Conservation (phyloP, 306 rosid species). For the Arachis stenosperma region DNA sequence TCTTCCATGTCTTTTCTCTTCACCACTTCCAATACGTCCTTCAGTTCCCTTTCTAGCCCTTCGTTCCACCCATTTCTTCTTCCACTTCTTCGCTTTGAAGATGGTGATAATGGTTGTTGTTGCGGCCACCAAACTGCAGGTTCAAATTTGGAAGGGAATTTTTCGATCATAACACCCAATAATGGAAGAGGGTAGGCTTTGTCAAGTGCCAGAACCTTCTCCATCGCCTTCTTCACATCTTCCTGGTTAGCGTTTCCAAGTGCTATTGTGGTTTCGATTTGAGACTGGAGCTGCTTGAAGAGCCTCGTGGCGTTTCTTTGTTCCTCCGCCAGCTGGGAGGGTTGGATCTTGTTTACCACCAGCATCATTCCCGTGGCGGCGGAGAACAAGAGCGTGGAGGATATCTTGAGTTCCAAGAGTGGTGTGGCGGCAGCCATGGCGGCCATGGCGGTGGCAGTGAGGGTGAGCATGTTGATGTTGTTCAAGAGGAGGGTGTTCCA, state of each 20-base stretch:
- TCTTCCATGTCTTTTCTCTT: constrained; percentile 74
- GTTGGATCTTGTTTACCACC: constrained; percentile 76
- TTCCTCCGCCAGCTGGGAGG: constrained; percentile 89
- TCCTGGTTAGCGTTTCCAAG: constrained; percentile 36
- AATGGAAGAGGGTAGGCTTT: constrained; percentile 87
- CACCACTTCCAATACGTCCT: constrained; percentile 56
- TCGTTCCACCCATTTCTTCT: constrained; percentile 69
- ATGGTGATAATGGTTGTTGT: not conserved
- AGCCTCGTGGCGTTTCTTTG: constrained; percentile 76
- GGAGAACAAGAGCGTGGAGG: constrained; percentile 62
- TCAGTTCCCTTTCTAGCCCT: constrained; percentile 57
- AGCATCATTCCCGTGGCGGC: constrained; percentile 75
- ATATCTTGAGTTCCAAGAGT: constrained; percentile 56
- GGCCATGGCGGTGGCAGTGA: constrained; percentile 66
- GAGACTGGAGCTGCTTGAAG: constrained; percentile 58
- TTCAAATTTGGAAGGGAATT: constrained; percentile 61
- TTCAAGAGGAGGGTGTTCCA: constrained; percentile 77
- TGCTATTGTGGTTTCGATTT: constrained; percentile 56
- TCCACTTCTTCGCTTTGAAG: not conserved
- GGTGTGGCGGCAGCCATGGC: constrained; percentile 56
- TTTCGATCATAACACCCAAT: constrained; percentile 82
- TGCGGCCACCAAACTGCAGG: constrained; percentile 89
- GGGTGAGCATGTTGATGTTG: constrained; percentile 84
- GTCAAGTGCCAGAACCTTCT: constrained; percentile 66
- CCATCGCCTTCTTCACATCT: constrained; percentile 55